These are phyloP conservation scores for Penicillium silybi DNA, from an alignment of 495 filamentous ascomycete genomes.

Conservation along the genomic window DNA sequence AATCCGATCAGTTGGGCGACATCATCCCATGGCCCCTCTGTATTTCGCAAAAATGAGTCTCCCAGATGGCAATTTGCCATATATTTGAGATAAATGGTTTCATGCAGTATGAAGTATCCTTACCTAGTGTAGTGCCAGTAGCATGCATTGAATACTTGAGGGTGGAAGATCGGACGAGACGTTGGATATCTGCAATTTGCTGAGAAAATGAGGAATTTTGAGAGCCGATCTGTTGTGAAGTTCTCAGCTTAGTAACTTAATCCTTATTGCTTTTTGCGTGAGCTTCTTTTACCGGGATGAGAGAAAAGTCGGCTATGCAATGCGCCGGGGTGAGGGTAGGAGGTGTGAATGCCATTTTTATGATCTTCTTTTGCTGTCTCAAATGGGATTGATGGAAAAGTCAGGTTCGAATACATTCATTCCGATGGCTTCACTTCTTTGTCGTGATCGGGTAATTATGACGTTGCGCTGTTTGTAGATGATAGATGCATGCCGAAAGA, in stretches of 20 bases:
- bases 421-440: neutral
- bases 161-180: slow-evolving; percentile 63
- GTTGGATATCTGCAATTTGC: slow-evolving; percentile 78
- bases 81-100: neutral
- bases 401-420: neutral
- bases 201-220: slow-evolving; percentile 66
- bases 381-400: neutral
- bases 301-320: slow-evolving; percentile 71
- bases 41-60: neutral
- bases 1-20: slow-evolving; percentile 77
- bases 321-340: slow-evolving; percentile 46
- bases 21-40: slow-evolving; percentile 81
- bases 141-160: slow-evolving; percentile 76
- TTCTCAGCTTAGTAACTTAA: neutral
- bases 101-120: neutral
- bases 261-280: neutral
- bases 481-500: too few relatives aligned
- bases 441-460: neutral
- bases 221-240: slow-evolving; percentile 58
- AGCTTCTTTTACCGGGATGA: slow-evolving; percentile 55
- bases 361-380: neutral
- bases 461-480: neutral
- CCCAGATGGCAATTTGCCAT: neutral
- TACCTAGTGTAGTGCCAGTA: slow-evolving; percentile 80
- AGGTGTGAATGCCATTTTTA: slow-evolving; percentile 13